phyloP scores from a whole-genome alignment of 805 yeast species.

The Nakazawaea ernobii region DNA sequence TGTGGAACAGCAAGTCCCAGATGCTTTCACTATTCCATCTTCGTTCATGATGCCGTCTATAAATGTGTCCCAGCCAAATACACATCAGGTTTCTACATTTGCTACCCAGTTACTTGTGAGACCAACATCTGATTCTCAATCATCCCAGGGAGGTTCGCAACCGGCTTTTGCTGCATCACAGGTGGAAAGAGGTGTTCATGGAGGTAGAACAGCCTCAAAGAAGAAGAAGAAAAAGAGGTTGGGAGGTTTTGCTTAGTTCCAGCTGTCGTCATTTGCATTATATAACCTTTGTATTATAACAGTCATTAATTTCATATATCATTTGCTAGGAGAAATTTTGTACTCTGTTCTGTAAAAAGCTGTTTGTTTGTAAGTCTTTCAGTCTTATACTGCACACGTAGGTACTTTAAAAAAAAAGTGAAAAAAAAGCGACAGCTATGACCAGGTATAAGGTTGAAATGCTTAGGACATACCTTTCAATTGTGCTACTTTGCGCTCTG shows the following conservation, averaged over 20 bases:
- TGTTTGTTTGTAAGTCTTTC: too few relatives aligned
- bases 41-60: constrained; percentile 7
- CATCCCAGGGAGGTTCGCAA: constrained; percentile 1
- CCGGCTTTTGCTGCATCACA: background rate
- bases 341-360: too few relatives aligned
- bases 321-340: too few relatives aligned
- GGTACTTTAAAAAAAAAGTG: background rate
- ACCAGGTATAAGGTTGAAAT: background rate
- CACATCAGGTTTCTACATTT: background rate
- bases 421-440: background rate
- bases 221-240: constrained; percentile 37
- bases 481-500: constrained; percentile 7
- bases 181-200: background rate
- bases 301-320: too few relatives aligned
- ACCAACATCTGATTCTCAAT: background rate
- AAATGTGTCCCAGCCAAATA: constrained; percentile 1
- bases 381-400: too few relatives aligned
- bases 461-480: background rate
- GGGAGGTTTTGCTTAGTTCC: constrained; percentile 40
- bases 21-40: background rate
- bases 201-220: background rate
- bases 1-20: constrained; percentile 2
- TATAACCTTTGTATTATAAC: too few relatives aligned
- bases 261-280: too few relatives aligned
- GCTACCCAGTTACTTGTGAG: background rate